Conservation (phyloP, 177 flowering plant genomes). For the Tripterygium wilfordii region DNA sequence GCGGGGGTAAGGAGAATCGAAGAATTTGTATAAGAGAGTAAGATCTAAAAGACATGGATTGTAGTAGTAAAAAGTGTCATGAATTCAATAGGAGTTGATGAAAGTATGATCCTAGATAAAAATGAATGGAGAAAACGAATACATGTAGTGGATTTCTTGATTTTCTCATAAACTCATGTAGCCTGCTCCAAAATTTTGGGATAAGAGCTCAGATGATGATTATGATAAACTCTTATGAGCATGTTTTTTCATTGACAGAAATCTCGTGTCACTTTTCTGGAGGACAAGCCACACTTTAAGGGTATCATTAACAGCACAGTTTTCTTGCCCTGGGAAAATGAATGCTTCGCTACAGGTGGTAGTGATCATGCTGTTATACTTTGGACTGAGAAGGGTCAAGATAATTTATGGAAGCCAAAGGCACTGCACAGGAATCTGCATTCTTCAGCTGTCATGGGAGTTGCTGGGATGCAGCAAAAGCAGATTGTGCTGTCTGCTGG, state of each 20-base stretch:
- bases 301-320: slow-evolving; percentile 81
- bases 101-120: no score
- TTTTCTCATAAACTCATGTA: no score
- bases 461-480: slow-evolving; percentile 82
- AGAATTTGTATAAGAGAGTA: no score
- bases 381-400: slow-evolving; percentile 66
- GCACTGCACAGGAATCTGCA: slow-evolving; percentile 64
- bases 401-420: slow-evolving; percentile 69
- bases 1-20: no score
- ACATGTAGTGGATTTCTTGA: no score
- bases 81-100: no score
- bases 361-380: slow-evolving; percentile 90
- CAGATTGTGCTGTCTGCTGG: slow-evolving; percentile 76
- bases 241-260: slow-evolving; percentile 33
- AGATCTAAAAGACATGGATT: no score
- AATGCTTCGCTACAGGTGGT: slow-evolving; percentile 82
- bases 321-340: slow-evolving; percentile 78
- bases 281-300: slow-evolving; percentile 82
- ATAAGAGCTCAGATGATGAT: not conserved
- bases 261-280: slow-evolving; percentile 58
- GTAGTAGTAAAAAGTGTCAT: no score
- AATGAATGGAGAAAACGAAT: no score
- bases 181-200: not conserved
- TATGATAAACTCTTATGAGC: not conserved
- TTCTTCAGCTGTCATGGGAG: slow-evolving; percentile 96